These are phyloP conservation scores for Mycena epipterygia DNA, from an alignment of 768 basidiomycete genomes.

Conservation along the genomic window DNA sequence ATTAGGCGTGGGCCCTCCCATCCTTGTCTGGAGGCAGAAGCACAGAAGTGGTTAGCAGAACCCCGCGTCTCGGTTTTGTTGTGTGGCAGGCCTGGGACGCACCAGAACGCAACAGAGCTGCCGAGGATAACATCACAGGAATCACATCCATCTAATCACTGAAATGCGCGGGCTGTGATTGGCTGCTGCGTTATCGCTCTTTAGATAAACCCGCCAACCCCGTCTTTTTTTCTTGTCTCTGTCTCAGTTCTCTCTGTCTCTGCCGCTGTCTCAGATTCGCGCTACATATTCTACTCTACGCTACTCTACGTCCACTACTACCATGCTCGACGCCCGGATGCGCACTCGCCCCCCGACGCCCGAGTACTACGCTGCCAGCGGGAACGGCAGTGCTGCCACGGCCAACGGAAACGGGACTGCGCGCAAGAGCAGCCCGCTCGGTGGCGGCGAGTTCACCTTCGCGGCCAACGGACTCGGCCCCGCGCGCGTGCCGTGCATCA, in stretches of 20 bases:
- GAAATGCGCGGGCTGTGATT: constrained; percentile 13
- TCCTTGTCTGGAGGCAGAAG: too few species aligned
- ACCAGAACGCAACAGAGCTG: too few species aligned
- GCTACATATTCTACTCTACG: background rate
- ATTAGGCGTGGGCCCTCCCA: too few species aligned
- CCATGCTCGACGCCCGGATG: background rate
- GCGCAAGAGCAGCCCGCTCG: background rate
- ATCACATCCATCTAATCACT: too few species aligned
- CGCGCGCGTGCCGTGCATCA: constrained; percentile 72
- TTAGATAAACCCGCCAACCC: background rate
- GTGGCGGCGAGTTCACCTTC: constrained; percentile 7
- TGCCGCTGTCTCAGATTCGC: too few species aligned
- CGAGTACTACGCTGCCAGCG: background rate
- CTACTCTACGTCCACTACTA: background rate
- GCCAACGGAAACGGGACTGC: background rate
- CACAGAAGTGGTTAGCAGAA: too few species aligned
- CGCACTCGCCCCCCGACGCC: background rate
- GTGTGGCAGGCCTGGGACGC: too few species aligned
- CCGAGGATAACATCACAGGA: too few species aligned
- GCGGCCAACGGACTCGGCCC: constrained; percentile 14
- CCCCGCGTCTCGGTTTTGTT: too few species aligned
- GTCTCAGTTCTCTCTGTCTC: background rate
- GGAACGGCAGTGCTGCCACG: background rate
- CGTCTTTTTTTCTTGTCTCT: background rate
- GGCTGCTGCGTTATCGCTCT: constrained; percentile 38